Percentiles rank a stretch among this genome's conserved stretches.
These are phyloP conservation scores for Cyberlindnera mississippiensis DNA, from an alignment of 805 yeast species.

Conservation along the genomic window DNA sequence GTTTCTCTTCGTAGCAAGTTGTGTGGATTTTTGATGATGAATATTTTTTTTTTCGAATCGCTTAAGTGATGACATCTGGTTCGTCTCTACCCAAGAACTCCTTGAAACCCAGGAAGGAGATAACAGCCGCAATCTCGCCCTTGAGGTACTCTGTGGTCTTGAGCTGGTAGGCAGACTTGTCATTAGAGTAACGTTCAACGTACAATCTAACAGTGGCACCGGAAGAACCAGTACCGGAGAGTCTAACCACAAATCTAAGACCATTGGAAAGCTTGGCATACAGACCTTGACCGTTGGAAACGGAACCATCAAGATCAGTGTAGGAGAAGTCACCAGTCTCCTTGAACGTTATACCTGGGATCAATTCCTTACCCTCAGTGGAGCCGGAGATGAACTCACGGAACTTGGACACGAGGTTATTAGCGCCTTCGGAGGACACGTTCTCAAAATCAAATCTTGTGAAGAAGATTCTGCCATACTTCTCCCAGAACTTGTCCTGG, in stretches of 20 bases:
- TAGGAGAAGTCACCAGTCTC: conserved; percentile 89
- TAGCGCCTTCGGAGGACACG: conserved; percentile 72
- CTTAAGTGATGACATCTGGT: conserved; percentile 83
- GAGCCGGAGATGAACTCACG: conserved; percentile 34
- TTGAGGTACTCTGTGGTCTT: conserved; percentile 67
- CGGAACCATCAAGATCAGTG: conserved; percentile 92
- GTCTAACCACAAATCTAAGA: conserved; percentile 79
- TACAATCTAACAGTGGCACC: conserved; percentile 96
- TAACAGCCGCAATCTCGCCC: conserved; percentile 57
- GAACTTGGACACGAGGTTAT: conserved; percentile 55
- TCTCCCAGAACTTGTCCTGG: conserved; percentile 82
- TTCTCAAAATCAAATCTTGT: conserved; percentile 93
- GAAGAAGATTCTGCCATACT: conserved; percentile 95
- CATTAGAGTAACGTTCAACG: conserved; percentile 75
- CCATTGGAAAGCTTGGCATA: conserved; percentile 80
- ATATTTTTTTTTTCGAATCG: not conserved
- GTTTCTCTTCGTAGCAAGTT: no score
- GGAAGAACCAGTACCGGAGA: conserved; percentile 96
- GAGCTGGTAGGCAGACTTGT: conserved; percentile 42
- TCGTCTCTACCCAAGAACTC: conserved; percentile 73
- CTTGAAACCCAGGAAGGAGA: conserved; percentile 65
- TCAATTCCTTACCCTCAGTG: conserved; percentile 48
- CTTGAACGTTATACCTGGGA: conserved; percentile 46
- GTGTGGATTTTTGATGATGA: no score
- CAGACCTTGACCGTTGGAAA: conserved; percentile 83